Conservation (phyloP, 2,329 filamentous ascomycete genomes). For the Talaromyces rugulosus region DNA sequence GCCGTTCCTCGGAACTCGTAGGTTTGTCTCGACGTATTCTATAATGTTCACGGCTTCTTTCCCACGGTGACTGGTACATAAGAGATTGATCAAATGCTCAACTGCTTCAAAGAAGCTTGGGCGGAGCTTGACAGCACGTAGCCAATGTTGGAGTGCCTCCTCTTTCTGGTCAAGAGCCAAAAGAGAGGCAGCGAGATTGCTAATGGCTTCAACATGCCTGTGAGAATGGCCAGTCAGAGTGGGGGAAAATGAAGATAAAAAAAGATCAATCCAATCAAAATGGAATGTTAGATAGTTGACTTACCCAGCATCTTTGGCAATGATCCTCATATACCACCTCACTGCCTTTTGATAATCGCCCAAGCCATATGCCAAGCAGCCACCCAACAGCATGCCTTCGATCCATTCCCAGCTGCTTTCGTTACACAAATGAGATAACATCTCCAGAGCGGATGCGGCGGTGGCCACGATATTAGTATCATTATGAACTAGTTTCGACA, state of each 20-base stretch:
- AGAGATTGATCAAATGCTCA: conserved; percentile 83
- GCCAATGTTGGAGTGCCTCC: conserved; percentile 84
- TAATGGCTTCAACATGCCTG: conserved; percentile 87
- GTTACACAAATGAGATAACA: conserved; percentile 70
- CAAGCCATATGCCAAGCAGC: conserved; percentile 86
- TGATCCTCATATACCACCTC: conserved; percentile 52
- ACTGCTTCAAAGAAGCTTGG: conserved; percentile 92
- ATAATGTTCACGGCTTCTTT: conserved; percentile 86
- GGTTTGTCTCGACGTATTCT: conserved; percentile 71
- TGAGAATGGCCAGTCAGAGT: conserved; percentile 12
- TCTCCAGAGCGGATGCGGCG: conserved; percentile 65
- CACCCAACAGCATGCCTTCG: conserved; percentile 86
- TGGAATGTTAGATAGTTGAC: conserved; percentile 18
- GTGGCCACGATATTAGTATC: conserved; percentile 47
- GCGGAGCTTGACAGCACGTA: conserved; percentile 72
- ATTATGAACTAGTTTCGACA: conserved; percentile 30
- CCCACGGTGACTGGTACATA: conserved; percentile 76
- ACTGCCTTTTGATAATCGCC: conserved; percentile 70
- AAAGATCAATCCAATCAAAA: not conserved
- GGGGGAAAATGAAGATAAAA: conserved; percentile 16
- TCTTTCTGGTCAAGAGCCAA: conserved; percentile 76
- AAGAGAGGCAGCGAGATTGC: conserved; percentile 85
- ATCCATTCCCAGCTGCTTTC: conserved; percentile 84
- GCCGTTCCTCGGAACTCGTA: conserved; percentile 52
- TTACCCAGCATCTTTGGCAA: conserved; percentile 55